phyloP scores from a whole-genome alignment of 805 yeast genomes.

The Metschnikowia orientalis region DNA sequence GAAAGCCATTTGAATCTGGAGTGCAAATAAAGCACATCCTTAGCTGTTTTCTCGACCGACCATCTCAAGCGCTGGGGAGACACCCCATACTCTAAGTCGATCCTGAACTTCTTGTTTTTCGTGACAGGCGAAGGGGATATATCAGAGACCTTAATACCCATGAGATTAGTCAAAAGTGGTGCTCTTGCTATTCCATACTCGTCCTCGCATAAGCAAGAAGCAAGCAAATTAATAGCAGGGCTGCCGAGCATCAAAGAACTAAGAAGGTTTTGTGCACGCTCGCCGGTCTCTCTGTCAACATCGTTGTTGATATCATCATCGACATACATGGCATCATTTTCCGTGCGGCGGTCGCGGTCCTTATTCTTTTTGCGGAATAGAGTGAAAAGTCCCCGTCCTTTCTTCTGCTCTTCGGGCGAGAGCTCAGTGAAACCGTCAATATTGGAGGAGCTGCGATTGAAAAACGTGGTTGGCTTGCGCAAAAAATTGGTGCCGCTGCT shows the following conservation, averaged over 20 bases:
- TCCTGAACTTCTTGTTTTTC: constrained; percentile 46
- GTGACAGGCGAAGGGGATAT: constrained; percentile 37
- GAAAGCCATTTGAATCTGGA: constrained; percentile 51
- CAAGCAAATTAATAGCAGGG: constrained; percentile 71
- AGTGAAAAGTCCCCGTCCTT: constrained; percentile 19
- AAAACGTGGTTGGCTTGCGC: constrained; percentile 12
- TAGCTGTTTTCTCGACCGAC: constrained; percentile 68
- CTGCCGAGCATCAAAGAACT: constrained; percentile 56
- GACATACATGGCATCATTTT: constrained; percentile 10
- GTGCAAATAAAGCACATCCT: constrained; percentile 70
- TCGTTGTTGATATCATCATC: constrained; percentile 19
- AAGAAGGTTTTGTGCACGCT: constrained; percentile 33
- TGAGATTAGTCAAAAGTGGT: constrained; percentile 70
- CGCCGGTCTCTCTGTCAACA: constrained; percentile 28
- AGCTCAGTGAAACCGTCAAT: constrained; percentile 12
- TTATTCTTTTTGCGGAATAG: constrained; percentile 25
- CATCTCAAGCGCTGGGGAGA: constrained; percentile 76
- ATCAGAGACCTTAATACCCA: constrained; percentile 61
- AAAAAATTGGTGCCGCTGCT: constrained; percentile 5
- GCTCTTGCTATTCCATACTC: constrained; percentile 75
- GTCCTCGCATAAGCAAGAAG: constrained; percentile 70
- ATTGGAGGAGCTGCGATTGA: constrained; percentile 10
- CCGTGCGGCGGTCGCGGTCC: constrained; percentile 21
- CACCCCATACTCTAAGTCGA: constrained; percentile 88
- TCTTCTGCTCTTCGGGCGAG: constrained; percentile 18